Evolutionary conservation across 208 protist species (phyloP), one percentile per base, ranked within the genome.

Genomic region (Wallacemonas sp.): DNA sequence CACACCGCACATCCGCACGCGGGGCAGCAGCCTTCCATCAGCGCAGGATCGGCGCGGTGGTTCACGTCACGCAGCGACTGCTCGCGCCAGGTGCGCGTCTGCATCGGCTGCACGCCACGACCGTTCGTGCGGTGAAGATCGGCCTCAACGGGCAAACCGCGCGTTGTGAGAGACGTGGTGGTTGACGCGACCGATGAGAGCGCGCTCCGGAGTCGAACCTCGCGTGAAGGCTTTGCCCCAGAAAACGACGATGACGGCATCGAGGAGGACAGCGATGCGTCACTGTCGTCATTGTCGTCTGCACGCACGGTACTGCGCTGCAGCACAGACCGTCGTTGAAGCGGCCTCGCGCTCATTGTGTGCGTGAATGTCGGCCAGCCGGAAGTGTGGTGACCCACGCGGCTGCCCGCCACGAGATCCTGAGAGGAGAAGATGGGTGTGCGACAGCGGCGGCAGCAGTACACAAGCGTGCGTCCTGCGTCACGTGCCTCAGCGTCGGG

Each of bases 11-110:
- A 24, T 1, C 74, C 77, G 34, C 87, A 93, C 2, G 5, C 1
- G 14, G 54, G 23, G 39, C 87, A 93, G 66, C 55, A 71, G 26
- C 81, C 87, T 41, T 90, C 67, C 0, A 81, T 39, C 6, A 87
- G 6, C 1, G 62, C 36, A 0, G 78, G 77, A 60, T 88, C 80
- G 1, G 61, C 70, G 9, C 87, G 81, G 32, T 86, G 76, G 46
- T 88, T 90, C 23, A 56, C 77, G 64, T 93, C 83, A 24, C 87
- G 72, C 52, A 93, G 60, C 38, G 78, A 87, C 55, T 55, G 21
- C 65, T 88, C 87, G 1, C 87, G 72, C 81, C 84, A 88, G 38
- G 87, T 78, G 21, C 61, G 47, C 47, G 56, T 68, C 52, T 61
- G 58, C 52, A 54, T 26, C 55, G 14, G 16, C 24, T 73, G 1